Base-by-base conservation (phyloP, 495 filamentous ascomycete species). In the Terfezia boudieri region DNA sequence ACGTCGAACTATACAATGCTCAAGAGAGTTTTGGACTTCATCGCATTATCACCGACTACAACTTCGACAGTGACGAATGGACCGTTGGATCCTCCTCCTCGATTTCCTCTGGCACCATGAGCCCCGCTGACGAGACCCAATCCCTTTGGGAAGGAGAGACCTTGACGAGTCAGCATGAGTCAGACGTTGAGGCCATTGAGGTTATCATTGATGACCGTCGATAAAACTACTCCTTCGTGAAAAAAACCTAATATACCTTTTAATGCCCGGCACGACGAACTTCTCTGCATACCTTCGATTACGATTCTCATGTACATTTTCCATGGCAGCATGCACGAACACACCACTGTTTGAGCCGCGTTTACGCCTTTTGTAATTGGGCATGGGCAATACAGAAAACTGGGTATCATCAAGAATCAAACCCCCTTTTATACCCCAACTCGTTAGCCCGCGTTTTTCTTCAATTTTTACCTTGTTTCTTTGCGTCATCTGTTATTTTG, bases 1-100 rank as follows among this genome's bases (percentile, higher is more conserved):
- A 90, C 60, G 77, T 87, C 49, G 88, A 95, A 66, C 64, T 78
- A 49, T 89, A 89, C 52, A 77, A 82, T 53, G 67, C 69, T 48
- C 70, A 71, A 22, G 70, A 71, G 17, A 52, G 70, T 12, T 83
- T 82, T 58, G 74, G 72, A 54, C 63, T 79, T 61, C 64, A 66
- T 17, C 73, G 72, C 52, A 63, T 73, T 32, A 79, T 82, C 59
- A 55, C 50, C 20, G 54, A 62, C 41, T 63, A 63, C 36, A 56
- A 60, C 38, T 63, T 60, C 37, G 62, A 64, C 6, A 75, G 75
- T 54, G 81, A 84, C 58, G 81, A 83, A 58, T 84, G 81, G 81
- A 79, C 81, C 22, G 70, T 81, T 56, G 81, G 79, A 23, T 84
- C 81, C 51, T 83, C 81, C 0, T 83, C 81, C 7, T 81, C 80